Percentiles rank a stretch among this genome's conserved stretches.
These are phyloP conservation scores for Musa itinerans DNA, from an alignment of 176 grass and related monocot genomes.

Conservation along the genomic window DNA sequence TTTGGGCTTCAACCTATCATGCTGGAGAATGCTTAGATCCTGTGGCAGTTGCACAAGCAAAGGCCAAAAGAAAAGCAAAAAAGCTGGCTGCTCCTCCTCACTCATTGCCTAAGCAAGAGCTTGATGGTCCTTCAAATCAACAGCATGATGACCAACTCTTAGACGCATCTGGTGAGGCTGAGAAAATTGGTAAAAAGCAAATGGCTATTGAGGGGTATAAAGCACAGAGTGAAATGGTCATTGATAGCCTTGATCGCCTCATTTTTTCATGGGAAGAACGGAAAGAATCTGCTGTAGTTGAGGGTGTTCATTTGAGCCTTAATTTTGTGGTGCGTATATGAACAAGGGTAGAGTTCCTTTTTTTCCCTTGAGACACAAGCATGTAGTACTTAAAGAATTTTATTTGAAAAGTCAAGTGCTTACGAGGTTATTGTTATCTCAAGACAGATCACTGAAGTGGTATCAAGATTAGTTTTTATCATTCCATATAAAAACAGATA, in stretches of 20 bases:
- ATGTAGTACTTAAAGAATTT: neutral
- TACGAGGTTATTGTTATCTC: neutral
- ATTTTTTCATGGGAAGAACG: constrained; percentile 79
- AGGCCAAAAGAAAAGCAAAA: constrained; percentile 61
- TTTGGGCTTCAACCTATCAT: constrained; percentile 98
- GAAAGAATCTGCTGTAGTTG: constrained; percentile 80
- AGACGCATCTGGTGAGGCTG: constrained; percentile 7
- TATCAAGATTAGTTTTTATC: neutral
- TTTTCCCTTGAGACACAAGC: neutral
- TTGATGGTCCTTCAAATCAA: constrained; percentile 20
- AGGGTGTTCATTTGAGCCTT: constrained; percentile 94
- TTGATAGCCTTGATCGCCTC: constrained; percentile 81
- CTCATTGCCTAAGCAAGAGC: constrained; percentile 20
- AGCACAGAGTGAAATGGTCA: constrained; percentile 94
- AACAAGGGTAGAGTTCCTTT: neutral
- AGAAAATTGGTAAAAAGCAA: constrained; percentile 65
- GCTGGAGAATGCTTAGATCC: constrained; percentile 82
- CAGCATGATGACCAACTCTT: constrained; percentile 32
- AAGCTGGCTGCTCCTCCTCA: constrained; percentile 36
- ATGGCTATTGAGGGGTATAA: constrained; percentile 94
- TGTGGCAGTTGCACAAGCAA: constrained; percentile 68
- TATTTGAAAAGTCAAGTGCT: neutral
- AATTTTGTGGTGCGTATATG: constrained; percentile 81
- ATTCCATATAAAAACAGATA: neutral
- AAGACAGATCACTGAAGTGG: neutral